Base-by-base conservation (phyloP, 2,329 filamentous ascomycete species). In the Aspergillus persii region DNA sequence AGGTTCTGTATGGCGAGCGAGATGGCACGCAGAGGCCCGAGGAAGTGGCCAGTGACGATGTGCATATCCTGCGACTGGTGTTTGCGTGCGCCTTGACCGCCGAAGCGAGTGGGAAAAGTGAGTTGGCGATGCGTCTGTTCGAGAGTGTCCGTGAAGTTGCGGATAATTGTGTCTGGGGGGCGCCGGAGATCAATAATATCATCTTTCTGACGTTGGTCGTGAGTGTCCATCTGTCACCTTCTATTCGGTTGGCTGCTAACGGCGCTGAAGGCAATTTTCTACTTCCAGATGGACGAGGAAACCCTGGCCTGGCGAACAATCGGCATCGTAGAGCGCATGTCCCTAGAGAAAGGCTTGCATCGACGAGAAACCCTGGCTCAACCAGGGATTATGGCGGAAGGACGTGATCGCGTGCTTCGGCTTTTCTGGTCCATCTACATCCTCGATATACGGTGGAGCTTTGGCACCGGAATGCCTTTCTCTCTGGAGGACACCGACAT, bases 401-500 rank as follows among this genome's bases (percentile, higher is more conserved):
- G 92, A 54, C 84, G 89, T 12, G 81, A 83, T 53, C 83, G 85
- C 44, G 88, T 89, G 0, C 80, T 92, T 8, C 85, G 89, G 48
- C 84, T 91, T 4, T 96, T 96, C 74, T 97, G 91, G 92, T 89
- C 89, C 1, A 87, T 92, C 18, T 96, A 94, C 68, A 86, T 93
- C 1, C 81, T 96, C n/a, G 92, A 96, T 72, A 83, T 91, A 54
- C 83, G 92, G 52, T 96, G 91, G 91, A 91, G 89, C 59, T 94
- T 96, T 68, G 90, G 89, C 18, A 93, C 91, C 0, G 92, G 92
- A 0, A 85, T 96, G 78, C 92, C 92, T 0, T 96, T 91, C 74
- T 87, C 90, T 1, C 78, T 96, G 18, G 89, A 93, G 64, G 92
- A 96, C 68, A 84, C 88, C 4, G 92, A 96, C 69, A 91, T 96